phyloP scores from a whole-genome alignment of 2,329 filamentous ascomycete species.

The Incumbomyces lentus region DNA sequence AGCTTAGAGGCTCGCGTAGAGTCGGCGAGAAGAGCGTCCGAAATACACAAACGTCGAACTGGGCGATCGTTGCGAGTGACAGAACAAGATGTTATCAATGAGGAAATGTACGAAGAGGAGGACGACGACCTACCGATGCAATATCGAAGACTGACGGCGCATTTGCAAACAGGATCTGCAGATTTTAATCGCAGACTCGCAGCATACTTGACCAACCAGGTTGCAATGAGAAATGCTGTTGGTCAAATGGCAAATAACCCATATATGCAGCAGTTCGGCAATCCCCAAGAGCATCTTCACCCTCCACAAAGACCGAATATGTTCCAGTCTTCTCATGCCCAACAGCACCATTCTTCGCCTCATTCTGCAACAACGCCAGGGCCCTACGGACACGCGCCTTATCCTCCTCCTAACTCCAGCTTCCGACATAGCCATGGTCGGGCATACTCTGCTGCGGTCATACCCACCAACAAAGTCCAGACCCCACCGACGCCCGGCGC shows the following conservation, averaged over 20 bases:
- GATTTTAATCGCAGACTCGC: slow-evolving; percentile 54
- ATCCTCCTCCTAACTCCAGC: slow-evolving; percentile 26
- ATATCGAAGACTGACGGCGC: slow-evolving; percentile 53
- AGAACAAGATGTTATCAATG: slow-evolving; percentile 75
- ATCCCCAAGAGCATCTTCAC: slow-evolving; percentile 28
- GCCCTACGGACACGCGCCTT: slow-evolving; percentile 34
- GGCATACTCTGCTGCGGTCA: slow-evolving; percentile 15
- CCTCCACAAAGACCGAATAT: slow-evolving; percentile 26
- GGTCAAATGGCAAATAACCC: slow-evolving; percentile 34
- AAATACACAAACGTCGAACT: slow-evolving; percentile 79
- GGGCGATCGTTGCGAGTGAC: slow-evolving; percentile 73
- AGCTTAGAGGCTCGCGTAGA: slow-evolving; percentile 80
- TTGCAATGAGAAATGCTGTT: slow-evolving; percentile 44
- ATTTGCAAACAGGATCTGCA: slow-evolving; percentile 49
- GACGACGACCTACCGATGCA: slow-evolving; percentile 67
- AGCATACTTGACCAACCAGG: slow-evolving; percentile 47
- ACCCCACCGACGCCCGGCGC: slow-evolving; percentile 26
- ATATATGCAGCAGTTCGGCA: slow-evolving; percentile 27
- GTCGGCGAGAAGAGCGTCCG: slow-evolving; percentile 78
- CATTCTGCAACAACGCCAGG: slow-evolving; percentile 13
- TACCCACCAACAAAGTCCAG: slow-evolving; percentile 16
- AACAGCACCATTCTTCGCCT: slow-evolving; percentile 15
- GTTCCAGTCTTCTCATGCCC: slow-evolving; percentile 24
- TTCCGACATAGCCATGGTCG: slow-evolving; percentile 15
- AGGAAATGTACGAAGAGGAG: slow-evolving; percentile 95